Evolutionary conservation across 2,329 filamentous ascomycete genomes (phyloP).

Genomic region (Diaporthe aspalathi): DNA sequence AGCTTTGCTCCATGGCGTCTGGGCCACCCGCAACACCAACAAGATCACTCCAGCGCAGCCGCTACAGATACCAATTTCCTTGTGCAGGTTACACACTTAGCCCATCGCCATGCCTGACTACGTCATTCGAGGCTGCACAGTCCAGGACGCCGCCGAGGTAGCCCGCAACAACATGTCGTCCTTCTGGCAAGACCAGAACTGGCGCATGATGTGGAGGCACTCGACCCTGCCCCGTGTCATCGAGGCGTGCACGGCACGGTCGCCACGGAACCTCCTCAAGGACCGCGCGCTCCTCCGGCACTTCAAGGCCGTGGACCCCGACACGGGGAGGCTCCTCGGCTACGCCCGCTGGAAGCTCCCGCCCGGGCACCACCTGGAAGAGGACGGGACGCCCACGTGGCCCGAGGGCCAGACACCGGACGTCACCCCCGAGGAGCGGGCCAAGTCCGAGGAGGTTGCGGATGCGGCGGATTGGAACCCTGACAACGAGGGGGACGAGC

Average conservation of each 20-base stretch:
- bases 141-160: conserved; percentile 38
- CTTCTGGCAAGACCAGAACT: conserved; percentile 42
- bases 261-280: conserved; percentile 40
- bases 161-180: conserved; percentile 42
- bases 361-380: not conserved
- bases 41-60: not conserved
- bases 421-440: conserved; percentile 38
- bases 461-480: conserved; percentile 38
- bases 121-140: conserved; percentile 38
- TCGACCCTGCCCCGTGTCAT: conserved; percentile 30
- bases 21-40: not conserved
- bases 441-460: conserved; percentile 33
- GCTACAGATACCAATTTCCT: not conserved
- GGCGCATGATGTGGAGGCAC: conserved; percentile 38
- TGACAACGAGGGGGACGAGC: conserved; percentile 27
- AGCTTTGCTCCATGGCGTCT: not conserved
- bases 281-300: conserved; percentile 40
- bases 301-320: conserved; percentile 42
- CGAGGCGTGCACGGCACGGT: conserved; percentile 17
- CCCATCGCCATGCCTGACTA: conserved; percentile 25
- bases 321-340: conserved; percentile 41
- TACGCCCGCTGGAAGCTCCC: conserved; percentile 43
- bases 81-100: not conserved
- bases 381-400: conserved; percentile 34
- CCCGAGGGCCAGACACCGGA: conserved; percentile 40